phyloP scores from a whole-genome alignment of 768 basidiomycete species.

The Lactifluus echinatus region DNA sequence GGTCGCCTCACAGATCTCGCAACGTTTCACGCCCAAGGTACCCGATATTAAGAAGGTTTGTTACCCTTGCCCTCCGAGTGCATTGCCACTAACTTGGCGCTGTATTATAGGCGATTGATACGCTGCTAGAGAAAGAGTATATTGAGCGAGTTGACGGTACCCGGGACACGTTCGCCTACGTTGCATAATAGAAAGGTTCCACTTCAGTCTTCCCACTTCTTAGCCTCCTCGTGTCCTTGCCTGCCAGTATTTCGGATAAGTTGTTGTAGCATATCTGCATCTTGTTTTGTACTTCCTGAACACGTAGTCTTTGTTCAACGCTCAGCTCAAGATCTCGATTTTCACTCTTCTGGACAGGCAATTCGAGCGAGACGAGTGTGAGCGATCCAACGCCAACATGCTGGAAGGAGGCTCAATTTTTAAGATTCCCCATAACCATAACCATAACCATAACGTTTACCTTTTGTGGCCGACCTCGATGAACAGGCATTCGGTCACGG shows the following conservation, averaged over 20 bases:
- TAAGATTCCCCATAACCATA: no score
- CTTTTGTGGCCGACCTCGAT: no score
- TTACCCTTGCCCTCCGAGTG: background rate
- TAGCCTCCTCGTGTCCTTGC: background rate
- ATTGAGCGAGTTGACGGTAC: constrained; percentile 89
- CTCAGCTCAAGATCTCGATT: background rate
- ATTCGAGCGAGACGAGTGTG: background rate
- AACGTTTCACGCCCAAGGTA: constrained; percentile 87
- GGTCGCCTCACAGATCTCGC: constrained; percentile 81
- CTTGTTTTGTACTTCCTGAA: constrained; percentile 1
- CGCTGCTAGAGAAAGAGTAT: constrained; percentile 92
- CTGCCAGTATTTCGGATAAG: constrained; percentile 6
- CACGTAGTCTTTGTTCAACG: background rate
- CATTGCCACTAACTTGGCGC: constrained; percentile 8
- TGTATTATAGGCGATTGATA: constrained; percentile 66
- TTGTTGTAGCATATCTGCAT: constrained; percentile 18
- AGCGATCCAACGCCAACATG: background rate
- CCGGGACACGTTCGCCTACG: constrained; percentile 81
- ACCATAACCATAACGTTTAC: no score
- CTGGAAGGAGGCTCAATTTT: background rate
- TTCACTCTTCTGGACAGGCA: background rate
- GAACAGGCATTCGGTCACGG: no score
- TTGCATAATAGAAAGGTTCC: constrained; percentile 42
- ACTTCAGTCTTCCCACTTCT: no score
- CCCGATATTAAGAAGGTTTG: constrained; percentile 91